Conservation (phyloP, 495 filamentous ascomycete species). For the Aspergillus panamensis region DNA sequence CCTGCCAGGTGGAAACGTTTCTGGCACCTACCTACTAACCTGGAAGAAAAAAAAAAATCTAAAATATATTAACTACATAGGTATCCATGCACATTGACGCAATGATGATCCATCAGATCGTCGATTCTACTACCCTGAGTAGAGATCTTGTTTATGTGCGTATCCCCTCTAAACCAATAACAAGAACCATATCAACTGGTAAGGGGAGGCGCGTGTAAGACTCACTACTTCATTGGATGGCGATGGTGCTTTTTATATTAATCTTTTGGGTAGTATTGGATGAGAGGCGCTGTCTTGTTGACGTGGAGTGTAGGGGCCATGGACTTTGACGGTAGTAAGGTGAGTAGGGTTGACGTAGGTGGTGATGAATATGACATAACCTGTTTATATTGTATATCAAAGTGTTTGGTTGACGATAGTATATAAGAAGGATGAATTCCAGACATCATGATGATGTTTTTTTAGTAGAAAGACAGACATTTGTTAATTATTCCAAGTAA, state of each 20-base stretch:
- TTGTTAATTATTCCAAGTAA: background rate
- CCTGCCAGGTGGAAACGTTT: too few relatives aligned
- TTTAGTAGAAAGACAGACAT: background rate
- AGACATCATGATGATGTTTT: background rate
- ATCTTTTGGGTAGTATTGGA: background rate
- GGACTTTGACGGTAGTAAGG: too few relatives aligned
- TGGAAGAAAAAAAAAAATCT: too few relatives aligned
- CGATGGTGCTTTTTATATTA: background rate
- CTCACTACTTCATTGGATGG: background rate
- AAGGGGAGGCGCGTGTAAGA: background rate
- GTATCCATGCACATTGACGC: slow-evolving; percentile 5
- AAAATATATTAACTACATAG: background rate
- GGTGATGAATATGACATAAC: too few relatives aligned
- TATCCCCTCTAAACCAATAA: too few relatives aligned
- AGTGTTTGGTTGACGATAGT: background rate
- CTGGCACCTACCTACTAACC: too few relatives aligned
- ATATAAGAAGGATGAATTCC: background rate
- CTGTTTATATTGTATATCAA: background rate
- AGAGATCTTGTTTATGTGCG: background rate
- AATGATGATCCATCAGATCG: background rate
- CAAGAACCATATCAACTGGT: too few relatives aligned
- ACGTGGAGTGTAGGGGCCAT: background rate
- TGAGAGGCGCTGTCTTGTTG: background rate
- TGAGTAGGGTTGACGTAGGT: too few relatives aligned
- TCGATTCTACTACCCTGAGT: background rate